Conservation (phyloP, 164 flowering plant species). For the Vitis rupestris region DNA sequence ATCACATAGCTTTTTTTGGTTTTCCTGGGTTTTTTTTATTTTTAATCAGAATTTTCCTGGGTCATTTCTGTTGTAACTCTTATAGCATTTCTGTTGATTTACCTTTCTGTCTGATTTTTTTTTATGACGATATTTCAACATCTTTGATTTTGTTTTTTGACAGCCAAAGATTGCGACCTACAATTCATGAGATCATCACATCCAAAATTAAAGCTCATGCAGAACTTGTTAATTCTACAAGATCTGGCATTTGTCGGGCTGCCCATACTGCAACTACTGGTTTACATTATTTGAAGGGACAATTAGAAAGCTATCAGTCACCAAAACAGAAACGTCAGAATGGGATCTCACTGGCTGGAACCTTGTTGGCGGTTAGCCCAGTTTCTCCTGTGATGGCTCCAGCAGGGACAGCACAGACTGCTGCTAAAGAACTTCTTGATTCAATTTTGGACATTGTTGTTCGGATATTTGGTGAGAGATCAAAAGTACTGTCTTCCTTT, state of each 20-base stretch:
- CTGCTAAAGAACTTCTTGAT: constrained; percentile 85
- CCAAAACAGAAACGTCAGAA: constrained; percentile 75
- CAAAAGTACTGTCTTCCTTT: background rate
- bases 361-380: constrained; percentile 82
- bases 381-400: constrained; percentile 95
- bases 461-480: constrained; percentile 76
- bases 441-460: constrained; percentile 72
- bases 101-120: background rate
- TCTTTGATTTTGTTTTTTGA: constrained; percentile 6
- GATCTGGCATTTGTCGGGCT: constrained; percentile 45
- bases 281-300: constrained; percentile 59
- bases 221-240: constrained; percentile 45
- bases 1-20: background rate
- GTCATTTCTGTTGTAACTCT: background rate
- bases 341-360: constrained; percentile 58
- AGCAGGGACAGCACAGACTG: constrained; percentile 77
- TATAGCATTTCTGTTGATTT: constrained; percentile 3
- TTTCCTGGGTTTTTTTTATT: no score
- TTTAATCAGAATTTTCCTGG: background rate
- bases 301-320: constrained; percentile 55
- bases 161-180: constrained; percentile 94
- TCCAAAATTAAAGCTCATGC: constrained; percentile 82
- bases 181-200: constrained; percentile 86
- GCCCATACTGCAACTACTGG: constrained; percentile 37
- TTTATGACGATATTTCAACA: background rate